These are phyloP conservation scores for Cnidoscolus chayamansa DNA, from an alignment of 441 rosid species.

Conservation along the genomic window DNA sequence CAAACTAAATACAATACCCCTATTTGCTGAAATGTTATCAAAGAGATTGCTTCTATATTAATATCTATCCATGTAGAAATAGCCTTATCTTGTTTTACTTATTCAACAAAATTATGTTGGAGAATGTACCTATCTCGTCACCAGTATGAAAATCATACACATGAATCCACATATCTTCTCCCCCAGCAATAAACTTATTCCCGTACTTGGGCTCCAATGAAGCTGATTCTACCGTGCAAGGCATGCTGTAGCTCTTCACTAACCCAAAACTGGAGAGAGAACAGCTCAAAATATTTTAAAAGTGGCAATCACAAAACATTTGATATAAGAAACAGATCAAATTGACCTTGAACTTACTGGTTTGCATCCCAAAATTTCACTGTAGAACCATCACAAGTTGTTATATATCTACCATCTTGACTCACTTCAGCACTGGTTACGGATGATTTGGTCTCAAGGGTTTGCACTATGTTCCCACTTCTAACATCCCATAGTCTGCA, in stretches of 20 bases:
- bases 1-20: background rate
- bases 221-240: slow-evolving; percentile 82
- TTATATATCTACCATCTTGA: slow-evolving; percentile 83
- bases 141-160: slow-evolving; percentile 84
- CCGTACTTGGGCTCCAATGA: slow-evolving; percentile 85
- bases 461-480: slow-evolving; percentile 74
- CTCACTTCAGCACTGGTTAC: slow-evolving; percentile 97
- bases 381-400: slow-evolving; percentile 82
- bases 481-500: slow-evolving; percentile 83
- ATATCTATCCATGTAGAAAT: background rate
- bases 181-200: slow-evolving; percentile 81
- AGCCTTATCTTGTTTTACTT: background rate
- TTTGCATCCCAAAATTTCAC: slow-evolving; percentile 96
- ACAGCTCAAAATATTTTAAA: background rate
- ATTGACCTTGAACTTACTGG: slow-evolving; percentile 50
- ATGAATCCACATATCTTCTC: slow-evolving; percentile 63
- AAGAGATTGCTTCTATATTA: background rate
- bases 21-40: background rate
- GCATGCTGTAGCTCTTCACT: slow-evolving; percentile 60
- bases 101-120: slow-evolving; percentile 26
- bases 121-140: slow-evolving; percentile 66
- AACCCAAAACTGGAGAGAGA: slow-evolving; percentile 47
- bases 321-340: background rate
- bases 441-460: slow-evolving; percentile 76
- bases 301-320: background rate